Evolutionary conservation across 176 grass and related monocot genomes (phyloP).

Genomic region (Alloteropsis semialata): DNA sequence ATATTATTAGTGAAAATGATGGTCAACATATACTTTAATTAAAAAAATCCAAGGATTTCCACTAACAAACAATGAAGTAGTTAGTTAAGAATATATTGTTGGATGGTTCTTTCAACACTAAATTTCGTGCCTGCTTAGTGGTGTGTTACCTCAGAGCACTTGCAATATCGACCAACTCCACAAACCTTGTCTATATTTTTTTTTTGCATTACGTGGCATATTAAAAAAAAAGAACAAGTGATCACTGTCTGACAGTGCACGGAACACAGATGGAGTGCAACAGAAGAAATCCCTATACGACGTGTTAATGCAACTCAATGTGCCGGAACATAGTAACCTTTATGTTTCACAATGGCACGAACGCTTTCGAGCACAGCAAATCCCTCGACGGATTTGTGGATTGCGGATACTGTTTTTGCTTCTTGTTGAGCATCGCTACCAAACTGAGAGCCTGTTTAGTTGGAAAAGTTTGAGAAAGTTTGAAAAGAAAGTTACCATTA

Average conservation of each 20-base stretch:
- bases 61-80: too few relatives aligned
- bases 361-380: neutral
- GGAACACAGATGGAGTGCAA: neutral
- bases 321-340: neutral
- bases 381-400: neutral
- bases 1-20: too few relatives aligned
- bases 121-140: neutral
- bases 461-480: too few relatives aligned
- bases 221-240: too few relatives aligned
- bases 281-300: neutral
- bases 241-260: neutral
- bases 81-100: neutral
- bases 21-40: too few relatives aligned
- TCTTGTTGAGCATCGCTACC: neutral
- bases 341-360: neutral
- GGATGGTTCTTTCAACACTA: constrained; percentile 5
- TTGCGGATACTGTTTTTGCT: neutral
- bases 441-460: too few relatives aligned
- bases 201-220: neutral
- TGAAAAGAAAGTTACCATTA: too few relatives aligned
- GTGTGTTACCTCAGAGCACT: constrained; percentile 3
- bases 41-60: too few relatives aligned
- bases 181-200: neutral
- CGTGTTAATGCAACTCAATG: neutral
- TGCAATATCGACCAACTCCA: neutral